phyloP scores from a whole-genome alignment of 1,284 basidiomycete genomes.

The Microbotryum scabiosae region DNA sequence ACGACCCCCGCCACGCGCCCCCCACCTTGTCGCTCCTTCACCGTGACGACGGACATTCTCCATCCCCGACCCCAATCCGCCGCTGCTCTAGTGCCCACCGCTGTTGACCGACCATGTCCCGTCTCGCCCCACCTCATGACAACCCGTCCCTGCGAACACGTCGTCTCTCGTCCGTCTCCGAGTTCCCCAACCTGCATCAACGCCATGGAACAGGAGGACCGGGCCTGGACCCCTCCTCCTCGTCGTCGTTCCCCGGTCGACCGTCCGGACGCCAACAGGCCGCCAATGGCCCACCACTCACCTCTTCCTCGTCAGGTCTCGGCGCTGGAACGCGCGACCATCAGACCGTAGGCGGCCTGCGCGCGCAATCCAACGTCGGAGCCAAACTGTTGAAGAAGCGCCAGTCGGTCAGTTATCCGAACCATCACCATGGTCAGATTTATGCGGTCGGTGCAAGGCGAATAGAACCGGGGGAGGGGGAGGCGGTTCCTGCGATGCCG shows the following conservation, averaged over 20 bases:
- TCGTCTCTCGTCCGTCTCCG: too few relatives aligned
- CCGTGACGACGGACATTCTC: too few relatives aligned
- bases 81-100: too few relatives aligned
- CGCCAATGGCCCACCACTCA: not conserved
- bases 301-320: not conserved
- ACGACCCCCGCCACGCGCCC: too few relatives aligned
- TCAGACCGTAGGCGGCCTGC: not conserved
- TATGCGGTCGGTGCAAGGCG: not conserved
- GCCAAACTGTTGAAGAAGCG: constrained; percentile 36
- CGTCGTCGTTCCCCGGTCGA: not conserved
- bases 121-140: too few relatives aligned
- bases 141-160: too few relatives aligned
- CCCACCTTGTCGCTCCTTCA: too few relatives aligned
- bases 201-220: too few relatives aligned
- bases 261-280: too few relatives aligned
- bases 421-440: not conserved
- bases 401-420: constrained; percentile 34
- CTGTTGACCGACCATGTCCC: too few relatives aligned
- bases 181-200: too few relatives aligned
- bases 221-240: not conserved
- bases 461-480: not conserved
- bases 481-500: constrained; percentile 7
- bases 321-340: not conserved
- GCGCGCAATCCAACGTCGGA: constrained; percentile 33
- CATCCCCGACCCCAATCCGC: too few relatives aligned